Evolutionary conservation across 306 rosid species (phyloP), one percentile per base, ranked within the genome.

Genomic region (Sechiopsis laciniata): DNA sequence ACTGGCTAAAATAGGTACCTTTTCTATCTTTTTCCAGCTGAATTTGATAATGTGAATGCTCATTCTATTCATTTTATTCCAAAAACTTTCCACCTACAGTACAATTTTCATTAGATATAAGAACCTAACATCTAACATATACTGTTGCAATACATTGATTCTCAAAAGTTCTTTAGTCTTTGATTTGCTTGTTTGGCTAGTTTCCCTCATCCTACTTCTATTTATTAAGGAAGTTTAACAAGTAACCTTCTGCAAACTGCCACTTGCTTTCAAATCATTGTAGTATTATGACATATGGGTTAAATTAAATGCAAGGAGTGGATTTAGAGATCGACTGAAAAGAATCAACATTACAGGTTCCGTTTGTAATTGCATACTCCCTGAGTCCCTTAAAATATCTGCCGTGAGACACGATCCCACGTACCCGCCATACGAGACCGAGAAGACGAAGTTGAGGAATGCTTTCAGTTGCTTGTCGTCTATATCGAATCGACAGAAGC

Each of bases 401-500:
- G 85, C 87, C 7, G 92, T 88, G 55, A 83, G 83, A 74, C 96
- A 91, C 76, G 97, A 94, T 72, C 95, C 97, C 7, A 71, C 77
- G 63, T 80, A 58, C 79, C 86, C 82, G 53, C 81, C 84, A 13
- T 77, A 55, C n/a, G 96, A 91, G 21, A 89, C 85, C 51, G 97
- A 89, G 83, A 91, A 89, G 82, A 91, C 83, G 70, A 87, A 88
- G 80, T 84, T 94, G 77, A 77, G 88, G 77, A 83, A 86, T 74
- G 74, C 80, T 19, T 85, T 88, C 84, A 85, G 83, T 76, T 85
- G 92, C 84, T 66, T 91, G 82, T 94, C 99, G 8, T 91, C 99
- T 1, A 89, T 94, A 80, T 94, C 97, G 17, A 86, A 78, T 96
- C 86, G 97, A 61, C 99, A 94, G 84, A 91, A 85, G 91, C 99